Percentiles rank a stretch among this genome's conserved stretches.
These are phyloP conservation scores for Xerocomus amazonicus DNA, from an alignment of 1,284 basidiomycete genomes.

Conservation along the genomic window DNA sequence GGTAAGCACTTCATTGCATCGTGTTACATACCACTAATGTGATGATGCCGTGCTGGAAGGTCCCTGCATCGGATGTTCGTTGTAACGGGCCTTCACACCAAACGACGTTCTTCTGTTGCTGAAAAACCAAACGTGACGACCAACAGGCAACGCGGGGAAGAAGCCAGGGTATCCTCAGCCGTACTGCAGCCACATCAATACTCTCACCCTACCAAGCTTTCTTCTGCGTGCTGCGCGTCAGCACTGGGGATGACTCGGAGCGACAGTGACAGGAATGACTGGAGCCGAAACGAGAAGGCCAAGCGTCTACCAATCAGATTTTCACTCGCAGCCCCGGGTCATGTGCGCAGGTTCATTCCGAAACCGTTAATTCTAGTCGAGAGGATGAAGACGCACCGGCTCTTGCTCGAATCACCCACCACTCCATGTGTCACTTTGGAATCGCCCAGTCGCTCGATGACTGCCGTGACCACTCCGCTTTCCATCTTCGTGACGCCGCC, in stretches of 20 bases:
- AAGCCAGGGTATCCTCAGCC: background rate
- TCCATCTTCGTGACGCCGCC: slow-evolving; percentile 10
- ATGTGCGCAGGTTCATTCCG: slow-evolving; percentile 20
- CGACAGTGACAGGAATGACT: background rate
- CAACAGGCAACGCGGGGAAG: background rate
- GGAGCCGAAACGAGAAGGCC: background rate
- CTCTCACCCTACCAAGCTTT: background rate
- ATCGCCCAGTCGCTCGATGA: background rate
- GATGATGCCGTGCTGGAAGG: slow-evolving; percentile 12
- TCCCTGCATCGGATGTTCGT: slow-evolving; percentile 17
- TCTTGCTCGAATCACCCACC: background rate
- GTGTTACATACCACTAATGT: slow-evolving; percentile 12
- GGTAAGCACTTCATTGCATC: slow-evolving; percentile 13
- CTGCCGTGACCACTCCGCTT: background rate
- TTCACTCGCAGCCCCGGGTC: slow-evolving; percentile 10
- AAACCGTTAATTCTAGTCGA: slow-evolving; percentile 25
- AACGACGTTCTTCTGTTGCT: slow-evolving; percentile 13
- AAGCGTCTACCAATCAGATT: background rate
- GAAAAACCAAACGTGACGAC: background rate
- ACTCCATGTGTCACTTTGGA: background rate
- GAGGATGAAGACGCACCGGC: slow-evolving; percentile 23
- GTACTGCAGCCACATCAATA: background rate
- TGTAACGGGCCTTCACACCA: slow-evolving; percentile 24
- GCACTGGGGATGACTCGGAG: slow-evolving; percentile 10
- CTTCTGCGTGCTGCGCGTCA: background rate